Evolutionary conservation across 129 eudicot species (phyloP).

Genomic region (Artemisia argyi): DNA sequence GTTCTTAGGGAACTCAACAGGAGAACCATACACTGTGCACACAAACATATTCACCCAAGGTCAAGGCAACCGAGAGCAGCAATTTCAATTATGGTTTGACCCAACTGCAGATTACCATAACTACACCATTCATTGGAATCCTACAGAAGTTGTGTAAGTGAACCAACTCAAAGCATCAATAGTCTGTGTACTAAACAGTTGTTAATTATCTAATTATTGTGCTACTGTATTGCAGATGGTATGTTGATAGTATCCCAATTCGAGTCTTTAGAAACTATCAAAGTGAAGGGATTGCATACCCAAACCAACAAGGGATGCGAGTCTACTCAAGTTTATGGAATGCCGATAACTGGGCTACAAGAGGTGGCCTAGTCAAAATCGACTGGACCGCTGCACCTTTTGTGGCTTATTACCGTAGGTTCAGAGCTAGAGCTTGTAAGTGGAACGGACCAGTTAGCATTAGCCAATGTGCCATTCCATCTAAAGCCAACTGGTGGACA

Average conservation of each 20-base stretch:
- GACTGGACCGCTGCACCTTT: constrained; percentile 70
- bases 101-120: constrained; percentile 67
- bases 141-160: constrained; percentile 55
- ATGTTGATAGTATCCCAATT: constrained; percentile 58
- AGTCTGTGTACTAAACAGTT: background rate
- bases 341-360: constrained; percentile 80
- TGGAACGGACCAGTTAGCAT: constrained; percentile 49
- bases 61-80: constrained; percentile 65
- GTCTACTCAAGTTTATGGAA: constrained; percentile 77
- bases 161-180: background rate
- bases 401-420: constrained; percentile 41
- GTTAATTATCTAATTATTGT: background rate
- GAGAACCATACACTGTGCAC: constrained; percentile 74
- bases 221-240: constrained; percentile 53
- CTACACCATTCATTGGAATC: constrained; percentile 82
- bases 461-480: constrained; percentile 31
- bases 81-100: constrained; percentile 72
- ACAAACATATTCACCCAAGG: constrained; percentile 76
- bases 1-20: constrained; percentile 74
- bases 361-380: constrained; percentile 61
- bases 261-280: constrained; percentile 57
- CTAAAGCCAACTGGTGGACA: constrained; percentile 57
- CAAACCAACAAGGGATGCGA: constrained; percentile 68
- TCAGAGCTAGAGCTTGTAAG: constrained; percentile 53
- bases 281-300: constrained; percentile 54